Evolutionary conservation across 306 rosid species (phyloP).

Genomic region (Abrus pulchellus): DNA sequence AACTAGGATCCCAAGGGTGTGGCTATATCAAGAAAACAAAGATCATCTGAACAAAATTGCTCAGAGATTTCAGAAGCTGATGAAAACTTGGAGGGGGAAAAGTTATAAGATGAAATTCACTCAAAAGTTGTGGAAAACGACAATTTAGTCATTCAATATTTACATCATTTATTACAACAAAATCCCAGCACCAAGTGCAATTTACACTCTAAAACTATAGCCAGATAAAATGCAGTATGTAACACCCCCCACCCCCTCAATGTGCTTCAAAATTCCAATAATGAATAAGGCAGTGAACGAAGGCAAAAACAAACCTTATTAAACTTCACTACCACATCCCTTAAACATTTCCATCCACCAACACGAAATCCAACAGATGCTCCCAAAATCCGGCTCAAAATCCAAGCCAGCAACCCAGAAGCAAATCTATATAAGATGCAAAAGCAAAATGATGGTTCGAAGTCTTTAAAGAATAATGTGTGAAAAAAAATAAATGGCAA

Average conservation of each 20-base stretch:
- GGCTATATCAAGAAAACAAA: conserved; percentile 23
- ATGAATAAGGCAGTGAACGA: conserved; percentile 37
- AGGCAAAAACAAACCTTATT: conserved; percentile 72
- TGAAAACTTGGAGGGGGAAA: conserved; percentile 19
- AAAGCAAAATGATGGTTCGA: conserved; percentile 13
- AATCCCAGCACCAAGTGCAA: conserved; percentile 10
- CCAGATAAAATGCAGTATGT: conserved; percentile 25
- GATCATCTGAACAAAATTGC: conserved; percentile 25
- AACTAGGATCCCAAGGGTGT: conserved; percentile 31
- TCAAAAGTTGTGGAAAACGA: conserved; percentile 1
- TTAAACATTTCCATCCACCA: conserved; percentile 95
- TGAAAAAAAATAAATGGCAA: conserved; percentile 30
- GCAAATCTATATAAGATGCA: conserved; percentile 70
- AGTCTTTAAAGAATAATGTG: neutral
- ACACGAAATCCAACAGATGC: conserved; percentile 89
- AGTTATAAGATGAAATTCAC: conserved; percentile 36
- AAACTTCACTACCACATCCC: conserved; percentile 90
- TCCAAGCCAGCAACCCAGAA: conserved; percentile 91
- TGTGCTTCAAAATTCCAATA: conserved; percentile 30
- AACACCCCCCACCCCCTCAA: conserved; percentile 13
- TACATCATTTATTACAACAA: conserved; percentile 39
- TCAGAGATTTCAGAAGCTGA: conserved; percentile 30
- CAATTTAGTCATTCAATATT: conserved; percentile 39
- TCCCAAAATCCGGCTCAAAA: conserved; percentile 85
- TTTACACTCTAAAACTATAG: conserved; percentile 28